Base-by-base conservation (phyloP, 495 filamentous ascomycete genomes). In the Collariella sp. region DNA sequence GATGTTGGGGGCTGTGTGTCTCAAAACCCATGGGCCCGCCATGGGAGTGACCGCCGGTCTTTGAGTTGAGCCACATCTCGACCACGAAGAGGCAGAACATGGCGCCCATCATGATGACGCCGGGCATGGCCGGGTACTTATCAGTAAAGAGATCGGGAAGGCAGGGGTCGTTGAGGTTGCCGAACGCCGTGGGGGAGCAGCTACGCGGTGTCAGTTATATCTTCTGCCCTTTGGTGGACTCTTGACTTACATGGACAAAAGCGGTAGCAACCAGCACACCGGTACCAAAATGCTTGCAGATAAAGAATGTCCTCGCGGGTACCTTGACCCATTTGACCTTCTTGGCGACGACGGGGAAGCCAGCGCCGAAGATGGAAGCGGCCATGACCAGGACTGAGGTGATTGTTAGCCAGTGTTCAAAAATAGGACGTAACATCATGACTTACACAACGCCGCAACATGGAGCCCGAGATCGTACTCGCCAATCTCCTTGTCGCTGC, bases 251-350 rank as follows among this genome's bases (percentile, higher is more conserved):
- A 68, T 87, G 84, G 19, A 86, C 73, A 52, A 86, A 86, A 10
- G 82, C 83, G 1, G 84, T 87, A 20, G 84, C 80, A 45, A 87
- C 69, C 44, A 87, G 77, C 29, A 86, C 79, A 20, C 84, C 84
- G 7, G 84, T 85, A 45, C 84, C 84, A 56, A 87, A 86, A 55
- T 87, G 83, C 57, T 77, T 77, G 61, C 74, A 75, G 49, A 72
- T 66, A 58, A 80, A 80, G 66, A 80, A 78, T 36, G 75, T 59
- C 65, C 71, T 77, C 10, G 66, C 59, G 7, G 77, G 77, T 26
- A 80, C 75, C 59, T 76, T 76, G 58, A 79, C 58, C 75, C 75
- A 79, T 16, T 58, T 72, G 48, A 79, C 64, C 62, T 78, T 79
- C 69, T 77, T 79, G 0, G 76, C 75, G 5, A 76, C 70, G 12